A percentile compares a stretch with the other conserved stretches of the same genome.
Conservation (phyloP, 2,329 filamentous ascomycete species). For the Diaporthe eres region DNA sequence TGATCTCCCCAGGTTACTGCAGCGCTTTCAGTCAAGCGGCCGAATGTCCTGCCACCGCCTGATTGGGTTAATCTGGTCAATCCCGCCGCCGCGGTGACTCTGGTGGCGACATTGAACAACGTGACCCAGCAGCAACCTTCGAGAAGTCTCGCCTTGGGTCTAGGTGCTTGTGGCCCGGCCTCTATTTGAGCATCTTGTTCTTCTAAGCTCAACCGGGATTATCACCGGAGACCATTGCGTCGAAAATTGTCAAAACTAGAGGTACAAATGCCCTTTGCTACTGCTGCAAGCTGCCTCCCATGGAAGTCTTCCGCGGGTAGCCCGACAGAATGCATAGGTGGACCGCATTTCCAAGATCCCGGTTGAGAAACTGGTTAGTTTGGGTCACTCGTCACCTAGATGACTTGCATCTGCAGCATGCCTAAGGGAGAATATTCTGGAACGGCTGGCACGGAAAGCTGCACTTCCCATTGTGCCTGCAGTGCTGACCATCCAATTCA, state of each 20-base stretch:
- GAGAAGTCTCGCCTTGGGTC: not conserved
- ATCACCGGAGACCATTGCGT: not conserved
- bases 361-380: not conserved
- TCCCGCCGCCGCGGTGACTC: not conserved
- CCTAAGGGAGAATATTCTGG: slow-evolving; percentile 1
- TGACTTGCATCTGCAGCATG: slow-evolving; percentile 21
- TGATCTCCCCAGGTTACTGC: not conserved
- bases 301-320: not conserved
- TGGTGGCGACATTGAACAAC: not conserved
- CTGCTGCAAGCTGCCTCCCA: slow-evolving; percentile 12
- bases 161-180: not conserved
- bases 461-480: slow-evolving; percentile 1
- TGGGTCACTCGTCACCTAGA: slow-evolving; percentile 11
- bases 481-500: not conserved
- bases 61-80: not conserved
- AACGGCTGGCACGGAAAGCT: slow-evolving; percentile 16
- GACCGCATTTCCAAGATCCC: not conserved
- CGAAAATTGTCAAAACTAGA: not conserved
- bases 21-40: slow-evolving; percentile 1
- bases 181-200: not conserved
- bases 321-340: not conserved
- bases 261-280: not conserved
- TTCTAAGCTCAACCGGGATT: not conserved
- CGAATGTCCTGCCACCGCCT: not conserved
- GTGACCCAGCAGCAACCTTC: not conserved